These are phyloP conservation scores for Phaeophleospora eucalypticola DNA, from an alignment of 2,329 filamentous ascomycete genomes.

Conservation along the genomic window DNA sequence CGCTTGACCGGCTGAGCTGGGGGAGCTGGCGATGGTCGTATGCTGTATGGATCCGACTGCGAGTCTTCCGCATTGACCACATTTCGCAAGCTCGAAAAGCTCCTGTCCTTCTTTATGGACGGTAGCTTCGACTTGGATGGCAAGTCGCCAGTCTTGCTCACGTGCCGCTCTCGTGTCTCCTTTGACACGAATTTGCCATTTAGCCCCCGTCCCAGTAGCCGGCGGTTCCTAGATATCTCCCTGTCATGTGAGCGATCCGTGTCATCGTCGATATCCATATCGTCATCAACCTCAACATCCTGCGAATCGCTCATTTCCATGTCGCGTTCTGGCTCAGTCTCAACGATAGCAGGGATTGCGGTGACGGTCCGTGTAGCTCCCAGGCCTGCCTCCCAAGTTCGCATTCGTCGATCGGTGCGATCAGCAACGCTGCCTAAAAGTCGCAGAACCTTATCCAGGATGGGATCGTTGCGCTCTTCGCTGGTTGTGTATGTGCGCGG, in stretches of 20 bases:
- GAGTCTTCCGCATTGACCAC: slow-evolving; percentile 26
- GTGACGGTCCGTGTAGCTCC: neutral
- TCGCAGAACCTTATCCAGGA: slow-evolving; percentile 10
- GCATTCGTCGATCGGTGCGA: neutral
- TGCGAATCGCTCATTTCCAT: neutral
- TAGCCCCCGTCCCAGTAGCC: no score
- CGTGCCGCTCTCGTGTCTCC: no score
- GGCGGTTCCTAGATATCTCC: no score
- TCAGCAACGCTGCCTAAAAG: slow-evolving; percentile 9
- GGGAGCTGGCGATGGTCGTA: slow-evolving; percentile 22
- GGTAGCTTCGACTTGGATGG: slow-evolving; percentile 17
- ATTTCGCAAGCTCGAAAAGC: slow-evolving; percentile 25
- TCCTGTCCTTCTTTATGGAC: slow-evolving; percentile 25
- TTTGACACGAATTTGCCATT: no score
- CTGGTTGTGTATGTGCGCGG: neutral
- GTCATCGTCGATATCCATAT: neutral
- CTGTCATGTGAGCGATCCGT: no score
- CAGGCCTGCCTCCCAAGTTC: neutral
- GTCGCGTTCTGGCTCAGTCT: neutral
- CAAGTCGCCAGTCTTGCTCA: neutral
- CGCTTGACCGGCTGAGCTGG: slow-evolving; percentile 12
- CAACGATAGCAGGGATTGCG: neutral
- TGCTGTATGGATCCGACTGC: slow-evolving; percentile 19
- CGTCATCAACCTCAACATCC: neutral
- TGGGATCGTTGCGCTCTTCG: slow-evolving; percentile 7